Evolutionary conservation across 257 asterid genomes (phyloP), one percentile per base, ranked within the genome.

Genomic region (Coffea canephora): DNA sequence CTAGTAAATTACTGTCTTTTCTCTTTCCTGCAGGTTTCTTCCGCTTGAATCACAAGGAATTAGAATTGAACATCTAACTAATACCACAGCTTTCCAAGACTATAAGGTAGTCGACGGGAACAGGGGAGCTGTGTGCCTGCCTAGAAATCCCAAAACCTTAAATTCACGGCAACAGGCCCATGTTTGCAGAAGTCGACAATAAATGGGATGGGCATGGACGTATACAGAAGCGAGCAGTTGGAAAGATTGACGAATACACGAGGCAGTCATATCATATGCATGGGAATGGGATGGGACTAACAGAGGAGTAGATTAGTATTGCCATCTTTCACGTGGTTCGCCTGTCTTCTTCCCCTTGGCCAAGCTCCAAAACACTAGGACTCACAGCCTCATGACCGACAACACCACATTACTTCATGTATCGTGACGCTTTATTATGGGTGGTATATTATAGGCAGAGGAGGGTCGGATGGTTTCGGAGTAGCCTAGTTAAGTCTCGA

Each of bases 281-380:
- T 55, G 79, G 74, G 76, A 18, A 16, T 71, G 18, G 73, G 71
- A 76, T 78, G 46, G 48, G 74, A 39, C 43, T 49, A 59, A 31
- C 34, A 50, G 48, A 78, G 74, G 77, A 69, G 52, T 59, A 54
- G 80, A 45, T 69, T 68, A 52, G 0, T 50, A 48, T 68, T 55
- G 50, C 73, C 68, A 61, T 75, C 54, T 61, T 76, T 81, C 84
- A 81, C 84, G 84, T 81, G 74, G 45, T 78, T 78, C 50, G 14
- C 41, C 52, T 69, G 81, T 79, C 81, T 75, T 70, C 69, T 75
- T 75, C 54, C 78, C 52, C 57, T 79, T 79, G 86, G 81, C 83
- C 74, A 0, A 34, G 69, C 49, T 46, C 72, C 57, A 69, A 27
- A 54, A 48, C 45, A 31, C 62, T 52, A 18, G 52, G 64, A 50